phyloP scores from a whole-genome alignment of 2,329 filamentous ascomycete species.

The Aspergillus amoenus region DNA sequence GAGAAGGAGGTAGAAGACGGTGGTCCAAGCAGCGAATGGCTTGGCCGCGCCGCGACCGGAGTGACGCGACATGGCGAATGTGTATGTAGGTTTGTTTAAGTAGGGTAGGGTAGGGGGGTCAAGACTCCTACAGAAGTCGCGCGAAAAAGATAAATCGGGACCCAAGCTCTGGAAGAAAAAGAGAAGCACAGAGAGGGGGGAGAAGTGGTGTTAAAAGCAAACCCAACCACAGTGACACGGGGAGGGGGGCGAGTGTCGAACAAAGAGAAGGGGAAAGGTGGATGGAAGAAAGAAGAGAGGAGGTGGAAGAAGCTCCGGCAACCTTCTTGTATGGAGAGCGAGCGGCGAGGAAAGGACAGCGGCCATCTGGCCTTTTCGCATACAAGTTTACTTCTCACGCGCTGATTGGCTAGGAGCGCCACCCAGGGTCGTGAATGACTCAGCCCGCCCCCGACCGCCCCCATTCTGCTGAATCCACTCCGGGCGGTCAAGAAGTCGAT shows the following conservation, averaged over 20 bases:
- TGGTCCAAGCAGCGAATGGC: slow-evolving; percentile 74
- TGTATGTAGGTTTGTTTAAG: slow-evolving; percentile 12
- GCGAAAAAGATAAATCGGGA: not conserved
- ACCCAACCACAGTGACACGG: slow-evolving; percentile 16
- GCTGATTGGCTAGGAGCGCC: slow-evolving; percentile 33
- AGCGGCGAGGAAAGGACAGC: slow-evolving; percentile 31
- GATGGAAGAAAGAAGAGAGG: slow-evolving; percentile 19
- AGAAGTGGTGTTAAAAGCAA: slow-evolving; percentile 2
- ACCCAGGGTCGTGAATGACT: slow-evolving; percentile 28
- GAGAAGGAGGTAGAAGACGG: slow-evolving; percentile 87
- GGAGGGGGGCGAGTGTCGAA: slow-evolving; percentile 7
- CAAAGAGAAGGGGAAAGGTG: slow-evolving; percentile 9
- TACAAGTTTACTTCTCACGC: slow-evolving; percentile 40
- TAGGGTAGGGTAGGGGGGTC: not conserved
- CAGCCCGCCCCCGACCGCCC: slow-evolving; percentile 27
- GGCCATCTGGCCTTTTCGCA: slow-evolving; percentile 48
- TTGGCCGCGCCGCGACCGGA: slow-evolving; percentile 64
- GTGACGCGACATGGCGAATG: slow-evolving; percentile 56
- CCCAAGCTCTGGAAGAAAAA: slow-evolving; percentile 3
- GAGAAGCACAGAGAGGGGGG: not conserved
- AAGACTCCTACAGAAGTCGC: not conserved
- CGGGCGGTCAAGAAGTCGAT: slow-evolving; percentile 17
- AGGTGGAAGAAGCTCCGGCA: slow-evolving; percentile 18
- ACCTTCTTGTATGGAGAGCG: slow-evolving; percentile 32
- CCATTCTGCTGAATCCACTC: slow-evolving; percentile 16